Evolutionary conservation across 1,284 basidiomycete genomes (phyloP), one percentile per base, ranked within the genome.

Genomic region (Mycosarcoma mackinlayi): DNA sequence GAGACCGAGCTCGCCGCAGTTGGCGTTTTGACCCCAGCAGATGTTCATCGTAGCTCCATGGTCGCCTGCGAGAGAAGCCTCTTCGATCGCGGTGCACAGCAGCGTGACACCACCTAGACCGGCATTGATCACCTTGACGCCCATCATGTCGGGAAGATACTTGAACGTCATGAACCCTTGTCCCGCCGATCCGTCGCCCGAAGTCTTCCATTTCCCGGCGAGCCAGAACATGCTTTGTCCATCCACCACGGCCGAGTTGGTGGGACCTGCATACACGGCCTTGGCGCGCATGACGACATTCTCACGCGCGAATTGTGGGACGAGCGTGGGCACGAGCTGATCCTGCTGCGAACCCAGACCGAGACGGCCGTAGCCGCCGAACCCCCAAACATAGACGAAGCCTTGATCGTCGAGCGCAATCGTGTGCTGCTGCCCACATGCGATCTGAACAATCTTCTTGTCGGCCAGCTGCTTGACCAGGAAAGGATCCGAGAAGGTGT

Each of bases 91-190:
- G 16, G 91, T 86, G 18, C 90, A 86, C 85, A 92, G 94, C 76
- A 94, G 91, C 0, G 93, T 94, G n/a, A 93, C 92, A 16, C 93
- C 93, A 21, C 94, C 94, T 40, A 89, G 89, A 11, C 88, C 86
- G 0, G 88, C 89, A 14, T 87, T 85, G 31, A 38, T 56, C 18
- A 78, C 62, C 24, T 79, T 76, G 56, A 72, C 58, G 7, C 79
- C 80, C 69, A 77, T 77, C 44, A 82, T 51, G 21, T 79, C 77
- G 7, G 64, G 71, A 10, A 81, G 65, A 21, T 81, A 81, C 40
- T 78, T 60, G 42, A 73, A 74, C 40, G 52, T 52, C 54, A 48
- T 59, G 49, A 62, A 73, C 4, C 71, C 78, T 45, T 78, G 70
- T 11, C 65, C 74, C 25, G 66, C 21, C 46, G 84, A 75, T 87